Conservation (phyloP, 495 filamentous ascomycete species). For the Articulospora tetracladia region DNA sequence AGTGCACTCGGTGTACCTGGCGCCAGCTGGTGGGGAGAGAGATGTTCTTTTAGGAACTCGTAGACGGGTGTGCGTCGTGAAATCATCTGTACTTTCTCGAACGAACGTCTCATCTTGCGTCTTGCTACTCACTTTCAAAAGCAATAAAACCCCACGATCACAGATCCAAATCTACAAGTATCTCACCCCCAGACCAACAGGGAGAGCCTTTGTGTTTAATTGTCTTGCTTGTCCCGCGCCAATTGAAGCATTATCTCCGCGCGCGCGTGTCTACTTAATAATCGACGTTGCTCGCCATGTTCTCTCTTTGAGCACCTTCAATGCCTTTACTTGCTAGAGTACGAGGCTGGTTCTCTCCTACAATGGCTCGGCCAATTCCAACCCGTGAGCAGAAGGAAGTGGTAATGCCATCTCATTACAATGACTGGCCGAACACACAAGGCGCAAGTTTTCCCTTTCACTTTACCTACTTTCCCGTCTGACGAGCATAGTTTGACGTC, state of each 20-base stretch:
- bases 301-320: neutral
- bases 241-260: neutral
- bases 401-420: slow-evolving; percentile 3
- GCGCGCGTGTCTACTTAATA: too few species aligned
- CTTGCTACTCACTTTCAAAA: too few species aligned
- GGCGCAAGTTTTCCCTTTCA: neutral
- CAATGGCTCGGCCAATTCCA: neutral
- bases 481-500: slow-evolving; percentile 36
- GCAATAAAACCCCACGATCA: too few species aligned
- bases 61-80: too few species aligned
- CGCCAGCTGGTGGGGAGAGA: too few species aligned
- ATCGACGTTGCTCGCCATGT: neutral
- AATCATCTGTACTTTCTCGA: too few species aligned
- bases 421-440: slow-evolving; percentile 10
- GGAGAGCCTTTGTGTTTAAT: neutral
- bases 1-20: neutral
- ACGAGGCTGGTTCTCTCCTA: slow-evolving; percentile 18
- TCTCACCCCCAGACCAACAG: too few species aligned
- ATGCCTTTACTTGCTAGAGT: neutral
- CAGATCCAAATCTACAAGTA: too few species aligned
- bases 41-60: too few species aligned
- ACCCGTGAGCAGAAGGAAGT: neutral
- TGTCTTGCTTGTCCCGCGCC: neutral
- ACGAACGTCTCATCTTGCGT: too few species aligned
- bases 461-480: neutral